phyloP scores from a whole-genome alignment of 306 rosid species.

The Quercus rubra region DNA sequence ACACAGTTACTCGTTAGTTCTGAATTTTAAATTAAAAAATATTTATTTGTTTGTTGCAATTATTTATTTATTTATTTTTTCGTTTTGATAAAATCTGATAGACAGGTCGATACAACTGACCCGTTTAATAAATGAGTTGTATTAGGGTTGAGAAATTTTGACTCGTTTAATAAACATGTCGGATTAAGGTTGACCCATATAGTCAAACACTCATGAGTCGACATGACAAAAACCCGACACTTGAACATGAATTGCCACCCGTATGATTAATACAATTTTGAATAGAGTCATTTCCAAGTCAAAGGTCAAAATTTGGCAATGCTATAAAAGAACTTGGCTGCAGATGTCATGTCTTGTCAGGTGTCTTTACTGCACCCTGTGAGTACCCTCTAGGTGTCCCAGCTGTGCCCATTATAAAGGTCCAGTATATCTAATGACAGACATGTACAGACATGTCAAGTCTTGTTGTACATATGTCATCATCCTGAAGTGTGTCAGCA shows the following conservation, averaged over 20 bases:
- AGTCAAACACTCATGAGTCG: no score
- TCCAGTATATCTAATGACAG: neutral
- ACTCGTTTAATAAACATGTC: no score
- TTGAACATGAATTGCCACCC: no score
- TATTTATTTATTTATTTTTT: no score
- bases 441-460: neutral
- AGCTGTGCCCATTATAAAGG: neutral
- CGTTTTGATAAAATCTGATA: no score
- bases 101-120: rapidly evolving
- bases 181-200: no score
- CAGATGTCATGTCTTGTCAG: neutral
- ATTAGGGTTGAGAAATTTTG: no score
- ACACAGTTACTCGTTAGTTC: no score
- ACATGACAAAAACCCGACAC: no score
- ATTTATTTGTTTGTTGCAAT: no score
- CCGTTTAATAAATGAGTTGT: no score
- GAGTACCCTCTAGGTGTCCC: neutral
- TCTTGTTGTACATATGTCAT: neutral
- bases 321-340: neutral
- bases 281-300: neutral
- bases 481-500: neutral
- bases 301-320: neutral
- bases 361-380: neutral
- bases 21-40: no score
- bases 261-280: neutral